A percentile compares a stretch with the other conserved stretches of the same genome.
Conservation (phyloP, 805 yeast genomes). For the Diddensiella caesifluorescens region DNA sequence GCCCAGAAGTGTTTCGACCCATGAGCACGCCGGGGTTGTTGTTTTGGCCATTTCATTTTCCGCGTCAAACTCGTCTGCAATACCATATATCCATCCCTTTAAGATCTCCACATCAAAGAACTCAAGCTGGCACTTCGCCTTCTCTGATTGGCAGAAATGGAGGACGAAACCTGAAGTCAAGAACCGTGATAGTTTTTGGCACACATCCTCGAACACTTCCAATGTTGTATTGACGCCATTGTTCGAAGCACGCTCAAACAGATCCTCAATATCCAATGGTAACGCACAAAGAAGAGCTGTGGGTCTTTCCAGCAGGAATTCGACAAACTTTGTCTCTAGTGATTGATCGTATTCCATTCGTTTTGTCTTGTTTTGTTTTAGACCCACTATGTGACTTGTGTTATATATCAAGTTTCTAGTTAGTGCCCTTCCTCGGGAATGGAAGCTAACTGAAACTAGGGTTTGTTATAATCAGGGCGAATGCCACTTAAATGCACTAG, state of each 20-base stretch:
- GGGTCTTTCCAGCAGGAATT: conserved; percentile 7
- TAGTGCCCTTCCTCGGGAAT: too few species aligned
- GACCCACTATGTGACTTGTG: too few species aligned
- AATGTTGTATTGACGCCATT: conserved; percentile 3
- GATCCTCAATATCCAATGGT: conserved; percentile 8
- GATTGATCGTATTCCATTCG: neutral
- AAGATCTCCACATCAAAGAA: conserved; percentile 11
- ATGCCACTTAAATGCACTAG: too few species aligned
- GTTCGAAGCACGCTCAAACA: neutral
- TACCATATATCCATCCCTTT: conserved; percentile 4
- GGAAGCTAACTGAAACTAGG: too few species aligned
- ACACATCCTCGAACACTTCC: conserved; percentile 1
- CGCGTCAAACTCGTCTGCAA: too few species aligned
- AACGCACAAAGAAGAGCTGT: conserved; percentile 1
- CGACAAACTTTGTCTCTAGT: conserved; percentile 9
- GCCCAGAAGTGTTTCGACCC: too few species aligned
- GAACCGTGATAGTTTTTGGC: neutral
- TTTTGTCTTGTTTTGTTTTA: too few species aligned
- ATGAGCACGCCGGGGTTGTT: too few species aligned
- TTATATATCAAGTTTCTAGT: too few species aligned
- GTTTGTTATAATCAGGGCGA: too few species aligned
- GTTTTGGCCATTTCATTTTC: too few species aligned
- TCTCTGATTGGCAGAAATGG: neutral
- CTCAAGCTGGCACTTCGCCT: neutral
- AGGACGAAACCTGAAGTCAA: conserved; percentile 7